A percentile compares a stretch with the other conserved stretches of the same genome.
Evolutionary conservation across 2,329 filamentous ascomycete genomes (phyloP).

Genomic region (Aspergillus sp.): DNA sequence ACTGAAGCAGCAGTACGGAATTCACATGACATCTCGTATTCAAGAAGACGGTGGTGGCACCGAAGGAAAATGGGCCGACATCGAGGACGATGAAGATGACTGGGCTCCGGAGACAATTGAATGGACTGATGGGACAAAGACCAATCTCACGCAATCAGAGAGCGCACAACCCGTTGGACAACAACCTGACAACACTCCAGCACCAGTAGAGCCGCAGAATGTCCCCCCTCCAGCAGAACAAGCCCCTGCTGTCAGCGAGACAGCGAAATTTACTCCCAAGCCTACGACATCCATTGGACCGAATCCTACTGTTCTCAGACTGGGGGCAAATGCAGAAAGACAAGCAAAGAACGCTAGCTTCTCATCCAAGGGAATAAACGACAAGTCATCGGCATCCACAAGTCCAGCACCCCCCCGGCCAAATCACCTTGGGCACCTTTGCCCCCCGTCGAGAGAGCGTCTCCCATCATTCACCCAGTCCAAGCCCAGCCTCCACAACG

Average conservation of each 20-base stretch:
- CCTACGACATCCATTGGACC: slow-evolving; percentile 43
- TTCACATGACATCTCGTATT: slow-evolving; percentile 61
- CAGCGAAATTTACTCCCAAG: slow-evolving; percentile 26
- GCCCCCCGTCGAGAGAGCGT: slow-evolving; percentile 76
- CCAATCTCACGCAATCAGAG: slow-evolving; percentile 43
- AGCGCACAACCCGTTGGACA: slow-evolving; percentile 30
- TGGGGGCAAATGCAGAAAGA: slow-evolving; percentile 43
- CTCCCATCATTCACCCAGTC: slow-evolving; percentile 57
- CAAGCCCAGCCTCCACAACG: slow-evolving; percentile 42
- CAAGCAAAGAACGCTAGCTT: slow-evolving; percentile 41
- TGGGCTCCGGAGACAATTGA: slow-evolving; percentile 65
- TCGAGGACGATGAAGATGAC: slow-evolving; percentile 65
- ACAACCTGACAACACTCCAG: slow-evolving; percentile 3
- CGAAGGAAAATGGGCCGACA: slow-evolving; percentile 65
- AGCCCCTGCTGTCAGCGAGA: slow-evolving; percentile 18
- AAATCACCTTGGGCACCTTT: slow-evolving; percentile 91
- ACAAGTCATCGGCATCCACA: slow-evolving; percentile 47
- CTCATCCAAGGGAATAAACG: slow-evolving; percentile 46
- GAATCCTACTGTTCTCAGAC: slow-evolving; percentile 45
- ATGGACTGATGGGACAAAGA: slow-evolving; percentile 66
- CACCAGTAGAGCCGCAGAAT: slow-evolving; percentile 18
- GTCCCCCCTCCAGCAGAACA: slow-evolving; percentile 16
- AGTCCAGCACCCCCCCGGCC: slow-evolving; percentile 56
- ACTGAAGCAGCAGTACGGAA: slow-evolving; percentile 64
- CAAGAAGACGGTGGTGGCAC: slow-evolving; percentile 59